These are phyloP conservation scores for Tulasnella sp. DNA, from an alignment of 768 basidiomycete species.

Conservation along the genomic window DNA sequence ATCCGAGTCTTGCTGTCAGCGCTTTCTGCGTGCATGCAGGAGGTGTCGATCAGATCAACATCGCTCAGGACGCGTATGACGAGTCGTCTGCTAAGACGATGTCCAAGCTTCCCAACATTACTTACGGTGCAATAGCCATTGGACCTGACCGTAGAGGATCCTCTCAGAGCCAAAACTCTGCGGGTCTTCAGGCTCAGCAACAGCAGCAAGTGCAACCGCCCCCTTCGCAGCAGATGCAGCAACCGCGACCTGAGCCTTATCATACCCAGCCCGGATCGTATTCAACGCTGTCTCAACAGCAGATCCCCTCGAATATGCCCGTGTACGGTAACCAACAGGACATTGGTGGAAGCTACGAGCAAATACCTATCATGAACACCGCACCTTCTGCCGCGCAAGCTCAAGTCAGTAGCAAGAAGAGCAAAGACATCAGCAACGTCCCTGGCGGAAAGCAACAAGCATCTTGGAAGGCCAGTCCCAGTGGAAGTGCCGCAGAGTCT, in stretches of 20 bases:
- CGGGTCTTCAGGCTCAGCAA: constrained; percentile 26
- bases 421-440: constrained; percentile 26
- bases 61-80: constrained; percentile 78
- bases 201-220: neutral
- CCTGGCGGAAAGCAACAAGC: constrained; percentile 31
- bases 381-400: neutral
- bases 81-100: constrained; percentile 43
- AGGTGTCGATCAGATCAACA: constrained; percentile 82
- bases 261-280: neutral
- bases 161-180: neutral
- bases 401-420: constrained; percentile 53
- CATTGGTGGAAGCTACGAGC: neutral
- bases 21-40: constrained; percentile 82
- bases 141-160: neutral
- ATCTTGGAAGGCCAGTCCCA: constrained; percentile 20
- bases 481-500: neutral
- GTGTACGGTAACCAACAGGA: neutral
- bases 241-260: constrained; percentile 1
- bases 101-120: constrained; percentile 39
- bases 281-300: neutral
- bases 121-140: neutral
- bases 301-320: neutral
- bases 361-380: neutral
- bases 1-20: constrained; percentile 47
- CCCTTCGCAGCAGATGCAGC: neutral